Evolutionary conservation across 768 basidiomycete species (phyloP).

Genomic region (Xerocomus potaroensis): DNA sequence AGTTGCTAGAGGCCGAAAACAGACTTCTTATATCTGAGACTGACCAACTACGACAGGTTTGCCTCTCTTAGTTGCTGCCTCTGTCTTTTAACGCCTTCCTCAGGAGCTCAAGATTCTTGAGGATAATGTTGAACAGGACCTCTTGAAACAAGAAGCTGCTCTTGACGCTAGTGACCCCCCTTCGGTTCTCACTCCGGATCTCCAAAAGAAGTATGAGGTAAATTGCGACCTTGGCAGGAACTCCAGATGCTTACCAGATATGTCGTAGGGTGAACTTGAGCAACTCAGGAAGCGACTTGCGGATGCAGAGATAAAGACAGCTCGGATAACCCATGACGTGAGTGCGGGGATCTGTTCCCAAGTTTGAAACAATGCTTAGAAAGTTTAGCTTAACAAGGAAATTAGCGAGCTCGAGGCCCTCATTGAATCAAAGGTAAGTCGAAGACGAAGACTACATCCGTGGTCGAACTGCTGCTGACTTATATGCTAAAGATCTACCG

Average conservation of each 20-base stretch:
- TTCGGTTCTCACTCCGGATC: constrained; percentile 23
- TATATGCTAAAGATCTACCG: constrained; percentile 63
- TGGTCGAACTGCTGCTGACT: constrained; percentile 3
- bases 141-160: constrained; percentile 48
- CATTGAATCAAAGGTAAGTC: constrained; percentile 86
- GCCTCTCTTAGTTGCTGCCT: background rate
- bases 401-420: constrained; percentile 88
- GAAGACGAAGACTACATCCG: background rate
- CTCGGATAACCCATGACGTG: constrained; percentile 65
- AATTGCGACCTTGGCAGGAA: constrained; percentile 8
- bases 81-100: background rate
- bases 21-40: constrained; percentile 50
- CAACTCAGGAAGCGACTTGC: constrained; percentile 64
- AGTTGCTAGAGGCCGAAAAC: constrained; percentile 76
- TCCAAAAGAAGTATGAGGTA: constrained; percentile 53
- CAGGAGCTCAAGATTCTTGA: constrained; percentile 78
- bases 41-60: constrained; percentile 70
- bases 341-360: constrained; percentile 23
- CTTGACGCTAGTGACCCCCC: constrained; percentile 23
- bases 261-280: constrained; percentile 56
- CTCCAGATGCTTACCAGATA: background rate
- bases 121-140: constrained; percentile 61
- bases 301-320: constrained; percentile 73
- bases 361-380: background rate
- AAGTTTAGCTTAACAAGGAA: constrained; percentile 76